Evolutionary conservation across 2,329 filamentous ascomycete genomes (phyloP), one percentile per base, ranked within the genome.

Genomic region (Colletotrichum cordylinicola): DNA sequence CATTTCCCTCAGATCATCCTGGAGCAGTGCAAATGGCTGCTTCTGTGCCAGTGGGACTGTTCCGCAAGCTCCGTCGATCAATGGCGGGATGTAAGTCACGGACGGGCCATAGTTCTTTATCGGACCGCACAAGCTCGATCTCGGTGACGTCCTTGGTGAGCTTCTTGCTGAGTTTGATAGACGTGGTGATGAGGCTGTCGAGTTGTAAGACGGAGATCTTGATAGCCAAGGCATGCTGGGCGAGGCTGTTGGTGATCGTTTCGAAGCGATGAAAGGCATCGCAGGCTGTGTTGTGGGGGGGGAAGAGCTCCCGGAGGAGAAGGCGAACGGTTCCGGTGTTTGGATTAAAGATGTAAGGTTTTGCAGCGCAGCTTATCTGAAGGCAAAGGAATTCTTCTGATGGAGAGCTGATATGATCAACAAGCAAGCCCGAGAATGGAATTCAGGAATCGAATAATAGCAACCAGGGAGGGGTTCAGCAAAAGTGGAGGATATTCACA

Each of bases 21-120:
- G 76, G 37, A 83, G 61, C 64, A 80, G 72, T 16, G 76, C 24
- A 66, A 75, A 61, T 5, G 79, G 67, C 2, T 79, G 78, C 39
- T 80, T 78, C 74, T 80, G 81, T 8, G 77, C 77, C 18, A 81
- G 79, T 1, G 82, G 82, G 10, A 79, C 78, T 2, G 83, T 85
- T 15, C 83, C 83, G 68, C 81, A 83, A 0, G 83, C 81, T 4
- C 82, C 81, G 67, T 85, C 84, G 72, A 83, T 82, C 8, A 85
- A 79, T 0, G 84, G 80, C 18, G 84, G 83, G 65, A 85, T 81
- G 76, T 83, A 85, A 0, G 81, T 83, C 24, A 84, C 75, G 6
- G 80, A 78, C 4, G 79, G 72, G 6, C 71, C 74, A 16, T 67
- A 77, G 39, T 74, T 72, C 43, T 78, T 77, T 62, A 71, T 75